phyloP scores from a whole-genome alignment of 345 rosid species.

The Litchi chinensis region DNA sequence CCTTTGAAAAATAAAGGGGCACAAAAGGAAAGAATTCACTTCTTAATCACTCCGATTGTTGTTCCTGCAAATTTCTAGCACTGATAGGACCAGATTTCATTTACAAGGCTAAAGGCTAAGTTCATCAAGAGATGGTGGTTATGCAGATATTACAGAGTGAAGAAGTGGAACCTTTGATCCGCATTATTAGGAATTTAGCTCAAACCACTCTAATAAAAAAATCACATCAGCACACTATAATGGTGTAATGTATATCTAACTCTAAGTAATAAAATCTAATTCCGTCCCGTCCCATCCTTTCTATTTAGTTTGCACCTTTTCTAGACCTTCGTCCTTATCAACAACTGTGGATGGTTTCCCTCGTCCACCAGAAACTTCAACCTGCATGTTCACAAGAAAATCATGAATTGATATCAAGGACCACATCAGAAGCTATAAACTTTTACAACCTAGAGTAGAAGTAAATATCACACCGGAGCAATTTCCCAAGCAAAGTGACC shows the following conservation, averaged over 20 bases:
- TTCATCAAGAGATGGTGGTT: slow-evolving; percentile 1
- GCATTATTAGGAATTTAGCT: neutral
- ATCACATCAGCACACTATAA: neutral
- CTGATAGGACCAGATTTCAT: neutral
- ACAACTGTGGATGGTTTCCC: slow-evolving; percentile 64
- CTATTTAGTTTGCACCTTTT: slow-evolving; percentile 54
- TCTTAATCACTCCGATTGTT: neutral
- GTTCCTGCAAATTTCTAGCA: neutral
- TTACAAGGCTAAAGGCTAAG: neutral
- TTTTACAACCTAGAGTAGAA: slow-evolving; percentile 14
- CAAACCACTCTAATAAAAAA: neutral
- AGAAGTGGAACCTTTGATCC: neutral
- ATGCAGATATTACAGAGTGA: neutral
- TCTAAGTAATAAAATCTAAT: neutral
- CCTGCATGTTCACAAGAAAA: slow-evolving; percentile 50
- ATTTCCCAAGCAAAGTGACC: slow-evolving; percentile 88
- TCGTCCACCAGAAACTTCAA: slow-evolving; percentile 79
- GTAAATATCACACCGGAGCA: slow-evolving; percentile 53
- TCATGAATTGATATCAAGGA: slow-evolving; percentile 12
- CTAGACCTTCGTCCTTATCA: slow-evolving; percentile 83
- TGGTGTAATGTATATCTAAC: neutral
- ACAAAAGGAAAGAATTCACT: neutral
- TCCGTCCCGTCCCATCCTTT: neutral
- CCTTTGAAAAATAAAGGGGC: neutral
- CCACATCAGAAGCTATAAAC: slow-evolving; percentile 1